These are phyloP conservation scores for Colletotrichum truncatum DNA, from an alignment of 2,329 filamentous ascomycete species.

Conservation along the genomic window DNA sequence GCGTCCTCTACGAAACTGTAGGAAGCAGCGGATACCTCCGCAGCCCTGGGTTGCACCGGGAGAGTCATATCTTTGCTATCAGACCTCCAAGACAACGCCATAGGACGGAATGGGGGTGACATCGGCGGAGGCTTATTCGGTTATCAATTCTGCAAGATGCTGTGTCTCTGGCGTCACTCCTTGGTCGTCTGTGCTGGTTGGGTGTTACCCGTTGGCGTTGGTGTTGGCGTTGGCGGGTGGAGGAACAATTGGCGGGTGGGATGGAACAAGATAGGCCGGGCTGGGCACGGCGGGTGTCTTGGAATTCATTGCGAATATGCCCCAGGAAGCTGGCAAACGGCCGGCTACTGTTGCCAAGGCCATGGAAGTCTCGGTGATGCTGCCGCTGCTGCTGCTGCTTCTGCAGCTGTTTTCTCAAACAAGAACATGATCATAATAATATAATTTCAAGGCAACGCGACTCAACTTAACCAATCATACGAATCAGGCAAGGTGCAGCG, in stretches of 20 bases:
- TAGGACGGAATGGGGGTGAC: constrained; percentile 8
- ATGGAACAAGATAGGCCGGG: constrained; percentile 9
- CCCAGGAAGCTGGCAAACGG: constrained; percentile 5
- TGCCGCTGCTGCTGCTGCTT: not conserved
- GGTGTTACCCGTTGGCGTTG: not conserved
- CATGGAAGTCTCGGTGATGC: no score
- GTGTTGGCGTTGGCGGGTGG: not conserved
- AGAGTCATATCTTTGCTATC: constrained; percentile 2
- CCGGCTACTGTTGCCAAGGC: no score
- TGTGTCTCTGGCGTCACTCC: constrained; percentile 29
- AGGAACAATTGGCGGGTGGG: not conserved
- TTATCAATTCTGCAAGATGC: constrained; percentile 27
- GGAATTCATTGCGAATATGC: constrained; percentile 16
- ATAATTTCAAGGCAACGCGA: not conserved
- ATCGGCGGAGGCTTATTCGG: constrained; percentile 11
- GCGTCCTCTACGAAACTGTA: no score
- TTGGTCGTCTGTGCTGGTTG: not conserved
- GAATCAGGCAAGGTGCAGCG: constrained; percentile 17
- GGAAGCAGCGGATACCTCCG: no score
- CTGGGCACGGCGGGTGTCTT: constrained; percentile 8
- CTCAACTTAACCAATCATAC: not conserved
- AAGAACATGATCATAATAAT: not conserved
- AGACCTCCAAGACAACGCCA: not conserved
- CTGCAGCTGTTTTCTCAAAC: not conserved
- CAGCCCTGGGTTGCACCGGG: not conserved